Evolutionary conservation across 768 basidiomycete genomes (phyloP), one percentile per base, ranked within the genome.

Genomic region (Naematelia encephala): DNA sequence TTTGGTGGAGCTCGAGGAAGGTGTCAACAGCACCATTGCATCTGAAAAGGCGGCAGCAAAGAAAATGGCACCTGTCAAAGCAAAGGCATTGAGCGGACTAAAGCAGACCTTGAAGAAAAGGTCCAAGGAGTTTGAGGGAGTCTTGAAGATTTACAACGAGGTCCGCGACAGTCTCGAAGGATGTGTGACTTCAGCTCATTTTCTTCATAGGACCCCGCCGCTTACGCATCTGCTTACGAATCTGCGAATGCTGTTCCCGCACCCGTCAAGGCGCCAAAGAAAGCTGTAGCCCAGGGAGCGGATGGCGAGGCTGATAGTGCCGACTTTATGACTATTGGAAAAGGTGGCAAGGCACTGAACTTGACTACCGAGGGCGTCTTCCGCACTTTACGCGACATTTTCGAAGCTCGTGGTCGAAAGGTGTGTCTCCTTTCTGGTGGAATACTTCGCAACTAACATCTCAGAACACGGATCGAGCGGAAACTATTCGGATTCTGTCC

Each of bases 61-160:
- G 80, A 97, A 96, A 80, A 90, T 93, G 87, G 94, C 92, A 56
- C 72, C 91, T 1, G 87, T 84, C 62, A 93, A 93, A 69, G 89
- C 91, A 42, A 92, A 90, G 70, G 91, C 92, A 1, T 82, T 98
- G 64, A 97, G 91, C 53, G 88, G 89, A n/a, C 88, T 97, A 86
- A 97, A 93, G 80, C 94, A 98, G 79, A 96, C 93, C 78, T 82
- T 97, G 56, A 93, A 89, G 80, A 98, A 93, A 80, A 83, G 87
- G 10, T 69, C 82, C 56, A 94, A 92, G 77, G 96, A 98, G 76
- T 84, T 90, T 73, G 96, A 97, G 79, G 78, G 77, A 11, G 87
- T 90, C 64, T 77, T 93, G 43, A 85, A 85, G 73, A 84, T 83
- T 59, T 97, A 86, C 79, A 87, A 88, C 72, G 82, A 84, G 75